phyloP scores from a whole-genome alignment of 495 filamentous ascomycete genomes.

The Massariosphaeria phaeospora region DNA sequence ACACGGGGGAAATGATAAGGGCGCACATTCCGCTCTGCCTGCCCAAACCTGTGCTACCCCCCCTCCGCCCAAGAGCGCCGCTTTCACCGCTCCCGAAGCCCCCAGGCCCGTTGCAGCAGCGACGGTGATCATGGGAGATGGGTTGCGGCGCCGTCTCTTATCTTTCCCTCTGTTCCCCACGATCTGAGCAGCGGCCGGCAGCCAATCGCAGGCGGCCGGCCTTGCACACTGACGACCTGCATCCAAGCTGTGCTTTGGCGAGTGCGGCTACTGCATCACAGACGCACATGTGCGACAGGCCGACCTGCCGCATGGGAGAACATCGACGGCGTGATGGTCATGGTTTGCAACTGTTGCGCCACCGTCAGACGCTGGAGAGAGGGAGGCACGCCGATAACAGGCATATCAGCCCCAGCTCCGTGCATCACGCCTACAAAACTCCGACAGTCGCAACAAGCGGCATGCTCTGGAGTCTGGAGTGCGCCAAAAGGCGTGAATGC shows the following conservation, averaged over 20 bases:
- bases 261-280: neutral
- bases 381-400: no score
- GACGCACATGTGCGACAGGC: slow-evolving; percentile 1
- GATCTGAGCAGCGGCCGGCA: slow-evolving; percentile 3
- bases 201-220: slow-evolving; percentile 10
- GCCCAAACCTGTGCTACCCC: slow-evolving; percentile 6
- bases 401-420: no score
- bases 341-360: no score
- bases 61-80: slow-evolving; percentile 6
- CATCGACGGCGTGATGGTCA: no score
- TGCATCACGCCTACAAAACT: no score
- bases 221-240: neutral
- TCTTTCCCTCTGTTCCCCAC: slow-evolving; percentile 20
- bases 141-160: slow-evolving; percentile 12
- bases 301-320: neutral
- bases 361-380: no score
- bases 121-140: slow-evolving; percentile 16
- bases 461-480: no score
- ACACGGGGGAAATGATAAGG: slow-evolving; percentile 6
- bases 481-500: no score
- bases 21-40: slow-evolving; percentile 4
- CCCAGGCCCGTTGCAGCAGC: neutral
- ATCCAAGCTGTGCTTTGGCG: slow-evolving; percentile 1
- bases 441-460: no score
- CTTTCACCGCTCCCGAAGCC: slow-evolving; percentile 17